Evolutionary conservation across 495 filamentous ascomycete species (phyloP).

Genomic region (Penicillium waksmanii): DNA sequence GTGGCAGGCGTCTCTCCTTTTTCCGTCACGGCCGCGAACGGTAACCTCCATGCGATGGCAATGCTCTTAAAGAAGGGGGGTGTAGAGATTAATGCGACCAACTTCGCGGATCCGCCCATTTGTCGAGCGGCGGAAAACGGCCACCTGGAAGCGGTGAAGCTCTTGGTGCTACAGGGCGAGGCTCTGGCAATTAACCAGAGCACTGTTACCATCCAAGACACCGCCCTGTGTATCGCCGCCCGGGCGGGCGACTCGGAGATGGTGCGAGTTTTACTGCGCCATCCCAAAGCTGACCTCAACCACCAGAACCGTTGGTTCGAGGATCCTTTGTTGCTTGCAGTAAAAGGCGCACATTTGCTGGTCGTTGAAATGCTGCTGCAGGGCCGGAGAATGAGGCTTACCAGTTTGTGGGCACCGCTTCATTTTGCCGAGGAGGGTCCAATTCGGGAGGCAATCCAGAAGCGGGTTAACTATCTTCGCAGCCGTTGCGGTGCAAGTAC

Average conservation of each 20-base stretch:
- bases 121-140: background rate
- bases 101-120: background rate
- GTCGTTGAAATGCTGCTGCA: background rate
- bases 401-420: background rate
- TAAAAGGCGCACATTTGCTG: background rate
- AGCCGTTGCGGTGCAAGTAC: background rate
- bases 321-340: slow-evolving; percentile 5
- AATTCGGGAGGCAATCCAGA: background rate
- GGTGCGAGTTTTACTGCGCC: slow-evolving; percentile 1
- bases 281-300: slow-evolving; percentile 3
- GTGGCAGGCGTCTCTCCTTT: background rate
- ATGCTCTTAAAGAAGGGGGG: slow-evolving; percentile 2
- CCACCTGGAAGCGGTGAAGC: background rate
- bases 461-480: background rate
- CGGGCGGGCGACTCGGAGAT: slow-evolving; percentile 1
- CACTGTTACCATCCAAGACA: slow-evolving; percentile 7
- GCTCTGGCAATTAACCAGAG: background rate
- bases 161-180: background rate
- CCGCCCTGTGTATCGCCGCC: slow-evolving; percentile 6
- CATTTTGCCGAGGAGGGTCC: background rate
- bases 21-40: background rate
- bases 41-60: background rate
- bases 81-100: slow-evolving; percentile 2
- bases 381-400: background rate
- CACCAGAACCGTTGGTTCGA: slow-evolving; percentile 1